These are phyloP conservation scores for Collybia sp. DNA, from an alignment of 768 basidiomycete species.

Conservation along the genomic window DNA sequence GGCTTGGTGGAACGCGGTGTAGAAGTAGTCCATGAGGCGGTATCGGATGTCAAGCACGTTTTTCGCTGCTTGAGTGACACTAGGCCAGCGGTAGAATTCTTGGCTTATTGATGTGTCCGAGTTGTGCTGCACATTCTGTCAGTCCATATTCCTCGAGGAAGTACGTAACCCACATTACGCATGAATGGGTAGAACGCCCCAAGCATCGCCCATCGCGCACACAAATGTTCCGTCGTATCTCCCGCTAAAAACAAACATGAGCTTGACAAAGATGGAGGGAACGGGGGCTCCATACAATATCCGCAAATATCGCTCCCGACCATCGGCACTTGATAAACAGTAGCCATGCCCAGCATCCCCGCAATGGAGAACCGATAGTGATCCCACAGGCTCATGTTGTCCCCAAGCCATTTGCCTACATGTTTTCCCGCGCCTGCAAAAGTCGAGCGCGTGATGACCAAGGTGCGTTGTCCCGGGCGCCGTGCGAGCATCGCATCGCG, in stretches of 20 bases:
- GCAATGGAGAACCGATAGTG: slow-evolving; percentile 59
- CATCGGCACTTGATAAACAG: slow-evolving; percentile 68
- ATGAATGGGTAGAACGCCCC: slow-evolving; percentile 80
- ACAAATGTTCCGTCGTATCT: slow-evolving; percentile 64
- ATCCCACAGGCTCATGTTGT: slow-evolving; percentile 55
- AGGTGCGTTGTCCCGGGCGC: slow-evolving; percentile 52
- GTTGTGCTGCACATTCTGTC: slow-evolving; percentile 41
- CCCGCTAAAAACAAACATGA: slow-evolving; percentile 26
- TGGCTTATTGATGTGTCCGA: slow-evolving; percentile 46
- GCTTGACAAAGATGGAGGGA: neutral
- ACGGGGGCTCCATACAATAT: slow-evolving; percentile 34
- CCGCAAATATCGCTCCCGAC: slow-evolving; percentile 75
- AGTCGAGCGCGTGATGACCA: slow-evolving; percentile 72
- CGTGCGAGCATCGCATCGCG: slow-evolving; percentile 58
- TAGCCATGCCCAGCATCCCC: slow-evolving; percentile 63
- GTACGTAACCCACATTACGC: slow-evolving; percentile 50
- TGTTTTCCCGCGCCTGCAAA: slow-evolving; percentile 63
- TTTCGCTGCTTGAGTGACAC: slow-evolving; percentile 52
- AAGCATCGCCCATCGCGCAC: slow-evolving; percentile 73
- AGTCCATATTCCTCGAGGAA: neutral
- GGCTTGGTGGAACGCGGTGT: slow-evolving; percentile 64
- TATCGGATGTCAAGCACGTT: slow-evolving; percentile 64
- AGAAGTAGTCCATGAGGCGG: slow-evolving; percentile 66
- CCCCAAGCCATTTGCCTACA: slow-evolving; percentile 75
- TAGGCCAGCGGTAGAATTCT: slow-evolving; percentile 66